Conservation (phyloP, 1,139 yeast species). For the Blastobotrys indianensis region DNA sequence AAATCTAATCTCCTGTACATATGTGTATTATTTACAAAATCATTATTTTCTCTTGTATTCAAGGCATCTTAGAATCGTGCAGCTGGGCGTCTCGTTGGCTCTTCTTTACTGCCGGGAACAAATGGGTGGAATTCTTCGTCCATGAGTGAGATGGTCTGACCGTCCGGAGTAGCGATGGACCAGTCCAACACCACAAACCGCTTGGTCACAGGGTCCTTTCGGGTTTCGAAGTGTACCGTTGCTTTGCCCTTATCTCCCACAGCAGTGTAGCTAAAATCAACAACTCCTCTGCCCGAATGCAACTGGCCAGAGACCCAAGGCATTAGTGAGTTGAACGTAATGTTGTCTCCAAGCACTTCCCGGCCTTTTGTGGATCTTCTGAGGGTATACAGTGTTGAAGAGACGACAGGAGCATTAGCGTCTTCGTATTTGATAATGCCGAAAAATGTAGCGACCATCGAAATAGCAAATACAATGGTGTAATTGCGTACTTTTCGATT, state of each 20-base stretch:
- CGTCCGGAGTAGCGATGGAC: slow-evolving; percentile 31
- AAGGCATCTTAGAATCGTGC: neutral
- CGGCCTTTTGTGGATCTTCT: slow-evolving; percentile 72
- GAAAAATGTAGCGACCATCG: slow-evolving; percentile 60
- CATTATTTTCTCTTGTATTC: neutral
- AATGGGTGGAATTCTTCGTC: slow-evolving; percentile 35
- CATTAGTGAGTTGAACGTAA: slow-evolving; percentile 60
- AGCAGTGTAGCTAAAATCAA: slow-evolving; percentile 66
- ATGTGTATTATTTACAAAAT: slow-evolving; percentile 6
- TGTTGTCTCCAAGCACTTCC: slow-evolving; percentile 63
- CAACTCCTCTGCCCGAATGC: slow-evolving; percentile 75
- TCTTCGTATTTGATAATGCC: slow-evolving; percentile 89
- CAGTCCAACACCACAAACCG: slow-evolving; percentile 33
- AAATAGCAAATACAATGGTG: slow-evolving; percentile 55
- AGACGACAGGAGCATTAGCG: slow-evolving; percentile 77
- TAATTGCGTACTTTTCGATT: slow-evolving; percentile 46
- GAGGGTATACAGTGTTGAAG: slow-evolving; percentile 79
- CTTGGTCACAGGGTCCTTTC: slow-evolving; percentile 25
- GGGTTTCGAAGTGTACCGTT: slow-evolving; percentile 34
- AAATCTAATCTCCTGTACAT: slow-evolving; percentile 10
- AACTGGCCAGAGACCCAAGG: slow-evolving; percentile 90
- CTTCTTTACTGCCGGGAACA: slow-evolving; percentile 32
- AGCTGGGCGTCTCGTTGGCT: slow-evolving; percentile 25
- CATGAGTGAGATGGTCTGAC: slow-evolving; percentile 26
- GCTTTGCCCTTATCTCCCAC: slow-evolving; percentile 46